Conservation (phyloP, 1,139 yeast genomes). For the Blastobotrys aristatus region DNA sequence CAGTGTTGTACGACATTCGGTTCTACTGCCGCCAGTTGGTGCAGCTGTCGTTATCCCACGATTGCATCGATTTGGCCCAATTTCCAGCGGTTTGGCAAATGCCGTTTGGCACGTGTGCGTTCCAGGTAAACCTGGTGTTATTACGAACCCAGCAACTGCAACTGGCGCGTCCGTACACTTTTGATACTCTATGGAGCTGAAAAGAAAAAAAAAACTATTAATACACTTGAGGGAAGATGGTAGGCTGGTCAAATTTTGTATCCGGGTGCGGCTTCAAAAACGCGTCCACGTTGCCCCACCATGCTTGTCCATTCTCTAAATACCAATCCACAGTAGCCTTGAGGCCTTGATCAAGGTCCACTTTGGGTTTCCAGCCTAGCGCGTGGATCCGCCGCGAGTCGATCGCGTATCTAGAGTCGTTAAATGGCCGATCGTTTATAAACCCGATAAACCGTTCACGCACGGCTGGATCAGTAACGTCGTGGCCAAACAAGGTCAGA, state of each 20-base stretch:
- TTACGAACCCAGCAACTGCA: background rate
- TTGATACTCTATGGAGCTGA: background rate
- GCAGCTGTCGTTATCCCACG: background rate
- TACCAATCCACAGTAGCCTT: conserved; percentile 36
- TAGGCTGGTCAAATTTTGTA: conserved; percentile 11
- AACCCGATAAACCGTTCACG: conserved; percentile 30
- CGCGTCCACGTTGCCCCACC: conserved; percentile 31
- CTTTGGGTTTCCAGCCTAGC: conserved; percentile 48
- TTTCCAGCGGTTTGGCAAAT: background rate
- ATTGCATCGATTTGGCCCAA: background rate
- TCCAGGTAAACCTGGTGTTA: background rate
- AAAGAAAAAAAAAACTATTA: too few species aligned
- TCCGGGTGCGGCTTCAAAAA: conserved; percentile 29
- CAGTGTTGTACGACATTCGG: background rate
- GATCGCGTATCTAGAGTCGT: conserved; percentile 47
- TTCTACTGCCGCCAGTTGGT: conserved; percentile 1
- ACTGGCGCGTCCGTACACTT: background rate
- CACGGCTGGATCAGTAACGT: conserved; percentile 16
- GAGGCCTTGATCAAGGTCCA: conserved; percentile 39
- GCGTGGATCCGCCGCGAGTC: conserved; percentile 36
- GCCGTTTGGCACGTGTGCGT: background rate
- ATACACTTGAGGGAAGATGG: background rate
- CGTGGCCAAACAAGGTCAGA: conserved; percentile 30
- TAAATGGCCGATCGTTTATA: conserved; percentile 47
- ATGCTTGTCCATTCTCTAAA: conserved; percentile 24